These are phyloP conservation scores for Metschnikowia koreensis DNA, from an alignment of 805 yeast species.

Conservation along the genomic window DNA sequence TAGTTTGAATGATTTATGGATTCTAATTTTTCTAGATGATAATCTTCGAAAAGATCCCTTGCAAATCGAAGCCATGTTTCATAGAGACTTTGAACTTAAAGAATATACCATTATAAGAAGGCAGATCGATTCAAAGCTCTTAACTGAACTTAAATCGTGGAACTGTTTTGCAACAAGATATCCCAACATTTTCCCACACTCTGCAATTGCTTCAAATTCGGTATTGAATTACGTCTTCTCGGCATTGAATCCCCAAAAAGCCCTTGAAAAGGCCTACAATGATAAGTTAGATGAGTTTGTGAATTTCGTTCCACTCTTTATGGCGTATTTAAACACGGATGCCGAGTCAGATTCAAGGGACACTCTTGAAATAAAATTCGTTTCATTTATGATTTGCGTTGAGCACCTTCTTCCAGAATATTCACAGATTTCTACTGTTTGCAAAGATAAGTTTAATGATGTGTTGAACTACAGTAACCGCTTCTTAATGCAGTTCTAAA, in stretches of 20 bases:
- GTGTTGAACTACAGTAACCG: constrained; percentile 11
- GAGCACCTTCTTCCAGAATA: constrained; percentile 9
- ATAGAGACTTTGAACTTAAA: constrained; percentile 5
- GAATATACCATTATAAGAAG: background rate
- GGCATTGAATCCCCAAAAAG: background rate
- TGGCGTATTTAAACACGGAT: constrained; percentile 4
- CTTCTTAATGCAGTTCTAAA: constrained; percentile 8
- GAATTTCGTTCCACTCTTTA: constrained; percentile 10
- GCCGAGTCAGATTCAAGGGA: constrained; percentile 2
- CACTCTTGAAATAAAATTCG: constrained; percentile 14
- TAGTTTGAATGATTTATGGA: constrained; percentile 17
- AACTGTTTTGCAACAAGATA: constrained; percentile 10
- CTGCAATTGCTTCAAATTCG: background rate
- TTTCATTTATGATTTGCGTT: constrained; percentile 13
- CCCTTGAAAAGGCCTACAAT: constrained; percentile 10
- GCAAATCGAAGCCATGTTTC: constrained; percentile 5
- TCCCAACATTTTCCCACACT: constrained; percentile 10
- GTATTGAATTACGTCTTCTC: background rate
- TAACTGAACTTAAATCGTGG: constrained; percentile 14
- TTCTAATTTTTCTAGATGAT: constrained; percentile 13
- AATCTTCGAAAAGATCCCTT: constrained; percentile 2
- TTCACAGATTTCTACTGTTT: constrained; percentile 1
- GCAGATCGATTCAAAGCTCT: background rate
- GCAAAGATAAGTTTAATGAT: constrained; percentile 3
- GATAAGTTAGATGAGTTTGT: constrained; percentile 14